Evolutionary conservation across 2,329 filamentous ascomycete genomes (phyloP).

Genomic region (Beauveria pseudobassiana): DNA sequence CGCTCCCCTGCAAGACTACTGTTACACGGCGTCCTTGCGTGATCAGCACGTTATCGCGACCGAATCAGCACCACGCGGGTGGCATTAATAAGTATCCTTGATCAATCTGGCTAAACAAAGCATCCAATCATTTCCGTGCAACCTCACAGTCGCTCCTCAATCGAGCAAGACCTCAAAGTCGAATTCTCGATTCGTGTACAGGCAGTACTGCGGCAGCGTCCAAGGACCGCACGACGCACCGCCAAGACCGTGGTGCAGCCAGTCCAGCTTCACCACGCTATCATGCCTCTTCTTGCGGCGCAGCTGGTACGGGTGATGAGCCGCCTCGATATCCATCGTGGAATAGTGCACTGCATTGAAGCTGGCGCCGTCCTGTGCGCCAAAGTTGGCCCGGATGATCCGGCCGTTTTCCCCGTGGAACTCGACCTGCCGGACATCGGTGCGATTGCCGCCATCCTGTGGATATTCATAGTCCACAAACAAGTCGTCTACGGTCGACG

Average conservation of each 20-base stretch:
- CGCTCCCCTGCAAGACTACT: neutral
- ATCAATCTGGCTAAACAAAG: neutral
- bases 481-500: constrained; percentile 39
- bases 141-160: constrained; percentile 16
- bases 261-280: constrained; percentile 51
- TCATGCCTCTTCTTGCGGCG: constrained; percentile 39
- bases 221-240: constrained; percentile 55
- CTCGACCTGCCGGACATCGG: constrained; percentile 54
- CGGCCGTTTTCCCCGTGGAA: constrained; percentile 28
- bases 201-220: constrained; percentile 40
- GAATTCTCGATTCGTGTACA: constrained; percentile 34
- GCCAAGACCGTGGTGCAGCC: constrained; percentile 54
- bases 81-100: neutral
- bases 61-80: neutral
- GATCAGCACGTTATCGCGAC: constrained; percentile 5
- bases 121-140: neutral
- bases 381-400: constrained; percentile 38
- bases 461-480: constrained; percentile 59
- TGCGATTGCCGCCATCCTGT: constrained; percentile 59
- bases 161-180: constrained; percentile 38
- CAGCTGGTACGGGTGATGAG: constrained; percentile 55
- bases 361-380: constrained; percentile 38
- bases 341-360: constrained; percentile 53
- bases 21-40: neutral
- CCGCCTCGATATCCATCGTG: constrained; percentile 43